Evolutionary conservation across 2,329 filamentous ascomycete species (phyloP), one percentile per base, ranked within the genome.

Genomic region (Phialemoniopsis sp.): DNA sequence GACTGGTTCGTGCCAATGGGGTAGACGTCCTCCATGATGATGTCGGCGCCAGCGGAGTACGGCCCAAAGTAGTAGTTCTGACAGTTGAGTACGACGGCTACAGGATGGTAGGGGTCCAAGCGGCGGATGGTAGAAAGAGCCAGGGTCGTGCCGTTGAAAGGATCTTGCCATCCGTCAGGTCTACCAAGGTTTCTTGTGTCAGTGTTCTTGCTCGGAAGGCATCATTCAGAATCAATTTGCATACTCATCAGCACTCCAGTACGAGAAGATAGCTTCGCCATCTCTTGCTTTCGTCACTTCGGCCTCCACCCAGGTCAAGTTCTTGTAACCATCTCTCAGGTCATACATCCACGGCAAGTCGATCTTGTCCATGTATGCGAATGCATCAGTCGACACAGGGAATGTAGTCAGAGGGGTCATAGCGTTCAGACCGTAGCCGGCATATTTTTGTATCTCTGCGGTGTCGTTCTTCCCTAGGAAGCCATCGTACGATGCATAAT

Each of bases 101-200:
- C 69, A 0, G 78, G 78, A 57, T 82, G 79, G 56, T 82, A 82
- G 0, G 73, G 73, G 55, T 83, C 79, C 2, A 80, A 54, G 1
- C 52, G 43, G 41, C 64, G 64, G 50, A 80, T 67, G 6, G 65
- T 51, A 28, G 64, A 51, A 49, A 72, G 67, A 0, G 69, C 62
- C 15, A 58, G 45, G 2, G 46, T 42, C 1, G 75, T 67, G 0
- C 64, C 63, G 42, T 72, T 62, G 40, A 80, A 66, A 6, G 76
- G 68, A 47, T 80, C 68, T 40, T 74, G 67, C 55, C 67, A 66
- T 15, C 78, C 78, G 50, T 80, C 78, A 5, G 76, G 73, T 46
- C 62, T 66, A 17, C 13, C 34, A 29, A 38, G 14, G n/a, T n/a
- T n/a, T n/a, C n/a, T 32, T 4, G 29, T 37, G 4, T n/a, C n/a